These are phyloP conservation scores for Pleurotus pulmonarius DNA, from an alignment of 768 basidiomycete species.

Conservation along the genomic window DNA sequence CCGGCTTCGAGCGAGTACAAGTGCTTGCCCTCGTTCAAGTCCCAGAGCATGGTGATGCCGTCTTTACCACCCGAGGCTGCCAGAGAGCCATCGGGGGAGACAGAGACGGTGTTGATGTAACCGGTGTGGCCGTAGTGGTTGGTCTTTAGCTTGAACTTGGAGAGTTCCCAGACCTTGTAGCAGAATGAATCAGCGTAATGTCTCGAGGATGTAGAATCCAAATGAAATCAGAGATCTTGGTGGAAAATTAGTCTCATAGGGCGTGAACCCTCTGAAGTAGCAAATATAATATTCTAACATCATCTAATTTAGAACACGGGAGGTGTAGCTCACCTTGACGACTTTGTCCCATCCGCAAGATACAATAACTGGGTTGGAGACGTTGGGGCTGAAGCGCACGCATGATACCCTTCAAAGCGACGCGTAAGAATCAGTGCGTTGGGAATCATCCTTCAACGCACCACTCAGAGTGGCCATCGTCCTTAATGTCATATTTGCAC, in stretches of 20 bases:
- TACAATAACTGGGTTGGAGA: conserved; percentile 96
- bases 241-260: conserved; percentile 70
- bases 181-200: conserved; percentile 6
- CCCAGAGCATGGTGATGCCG: conserved; percentile 99
- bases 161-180: conserved; percentile 94
- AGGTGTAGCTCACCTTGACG: conserved; percentile 76
- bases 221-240: conserved; percentile 68
- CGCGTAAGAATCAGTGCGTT: conserved; percentile 8
- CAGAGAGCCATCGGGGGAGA: conserved; percentile 97
- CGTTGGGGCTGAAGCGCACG: conserved; percentile 98
- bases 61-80: conserved; percentile 99
- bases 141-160: conserved; percentile 99
- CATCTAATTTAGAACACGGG: conserved; percentile 21
- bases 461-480: conserved; percentile 98
- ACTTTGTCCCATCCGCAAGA: conserved; percentile 99
- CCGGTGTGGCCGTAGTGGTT: conserved; percentile 99
- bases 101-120: conserved; percentile 98
- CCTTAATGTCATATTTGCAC: conserved; percentile 99
- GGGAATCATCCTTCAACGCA: conserved; percentile 21
- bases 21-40: conserved; percentile 99
- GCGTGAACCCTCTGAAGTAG: conserved; percentile 77
- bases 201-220: conserved; percentile 9
- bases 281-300: conserved; percentile 61
- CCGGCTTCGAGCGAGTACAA: conserved; percentile 99
- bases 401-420: conserved; percentile 85